Base-by-base conservation (phyloP, 2,329 filamentous ascomycete species). In the Talaromyces sp. region DNA sequence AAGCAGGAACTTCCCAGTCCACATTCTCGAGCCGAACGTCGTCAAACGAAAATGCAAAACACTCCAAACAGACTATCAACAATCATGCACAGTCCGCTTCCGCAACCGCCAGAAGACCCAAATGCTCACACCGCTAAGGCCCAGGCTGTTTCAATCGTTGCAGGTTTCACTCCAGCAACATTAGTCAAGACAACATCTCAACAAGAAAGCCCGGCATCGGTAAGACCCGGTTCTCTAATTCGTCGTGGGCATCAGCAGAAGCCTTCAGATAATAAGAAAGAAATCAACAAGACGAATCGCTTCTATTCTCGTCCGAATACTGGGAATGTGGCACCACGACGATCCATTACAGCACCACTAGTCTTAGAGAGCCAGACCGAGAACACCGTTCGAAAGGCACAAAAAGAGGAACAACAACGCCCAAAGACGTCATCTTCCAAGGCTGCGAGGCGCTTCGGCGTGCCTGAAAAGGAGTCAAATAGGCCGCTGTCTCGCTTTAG, bases 261-360 rank as follows among this genome's bases (percentile, higher is more conserved):
- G n/a, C 37, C 25, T n/a, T 11, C n/a, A 18, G 37, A 23, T 14
- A 37, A n/a, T 3, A 40, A 21, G 8, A 55, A 55, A 12, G 28
- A 55, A 6, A 35, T 16, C 25, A 54, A n/a, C 42, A 44, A 42
- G 14, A 21, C 46, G 35, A 8, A 44, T 37, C 59, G 28, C 11
- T 61, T 55, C 28, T 61, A 61, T 55, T 25, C 28, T 44, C 48
- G 4, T n/a, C 18, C 33, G 39, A 35, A 55, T n/a, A 16, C 28
- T 31, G 23, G 7, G 6, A 33, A 42, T 31, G 25, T 42, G 58
- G 14, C 25, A n/a, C 59, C 59, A 31, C 59, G 37, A 16, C 59
- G 48, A 35, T 61, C 59, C 42, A 37, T 25, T 31, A 61, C 59
- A 44, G 48, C 37, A 55, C 59, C 59, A n/a, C 48, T 55, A 12